These are phyloP conservation scores for Eimeria acervulina DNA, from an alignment of 169 alveolate species.

Conservation along the genomic window DNA sequence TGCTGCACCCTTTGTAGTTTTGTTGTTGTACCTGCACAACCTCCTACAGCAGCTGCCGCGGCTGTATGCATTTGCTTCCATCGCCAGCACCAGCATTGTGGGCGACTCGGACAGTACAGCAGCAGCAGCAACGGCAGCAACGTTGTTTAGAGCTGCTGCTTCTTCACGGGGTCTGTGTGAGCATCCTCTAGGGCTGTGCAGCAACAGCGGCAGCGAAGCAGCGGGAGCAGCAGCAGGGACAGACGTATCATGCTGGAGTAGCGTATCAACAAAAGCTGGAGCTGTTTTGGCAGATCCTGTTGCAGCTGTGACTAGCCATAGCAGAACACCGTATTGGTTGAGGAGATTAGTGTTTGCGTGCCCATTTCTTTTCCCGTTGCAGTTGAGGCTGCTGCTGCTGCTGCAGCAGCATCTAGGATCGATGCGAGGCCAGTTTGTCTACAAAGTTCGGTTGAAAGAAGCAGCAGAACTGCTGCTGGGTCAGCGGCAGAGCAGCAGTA, in stretches of 20 bases:
- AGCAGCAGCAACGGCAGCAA: conserved; percentile 25
- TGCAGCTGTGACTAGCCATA: conserved; percentile 58
- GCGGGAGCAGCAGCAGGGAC: conserved; percentile 34
- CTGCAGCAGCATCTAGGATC: conserved; percentile 75
- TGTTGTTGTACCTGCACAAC: conserved; percentile 56
- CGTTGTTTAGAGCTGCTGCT: conserved; percentile 48
- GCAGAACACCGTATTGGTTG: conserved; percentile 73
- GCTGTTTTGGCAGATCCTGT: conserved; percentile 78
- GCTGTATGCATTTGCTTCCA: conserved; percentile 31
- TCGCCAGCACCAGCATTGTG: not conserved
- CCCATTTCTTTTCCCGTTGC: conserved; percentile 78
- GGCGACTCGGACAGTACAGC: not conserved
- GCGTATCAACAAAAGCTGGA: conserved; percentile 61
- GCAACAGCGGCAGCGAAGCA: conserved; percentile 33
- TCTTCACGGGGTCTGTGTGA: conserved; percentile 27
- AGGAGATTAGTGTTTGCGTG: conserved; percentile 65
- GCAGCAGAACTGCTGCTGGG: conserved; percentile 65
- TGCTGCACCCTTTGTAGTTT: conserved; percentile 60
- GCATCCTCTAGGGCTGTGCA: conserved; percentile 65
- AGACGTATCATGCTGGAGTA: conserved; percentile 57
- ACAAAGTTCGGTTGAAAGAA: conserved; percentile 46
- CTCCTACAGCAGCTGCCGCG: conserved; percentile 62
- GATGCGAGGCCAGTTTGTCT: conserved; percentile 52
- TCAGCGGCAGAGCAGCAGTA: conserved; percentile 52
- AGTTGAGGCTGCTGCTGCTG: conserved; percentile 72